Evolutionary conservation across 768 basidiomycete species (phyloP), one percentile per base, ranked within the genome.

Genomic region (Kwoniella bestiolae): DNA sequence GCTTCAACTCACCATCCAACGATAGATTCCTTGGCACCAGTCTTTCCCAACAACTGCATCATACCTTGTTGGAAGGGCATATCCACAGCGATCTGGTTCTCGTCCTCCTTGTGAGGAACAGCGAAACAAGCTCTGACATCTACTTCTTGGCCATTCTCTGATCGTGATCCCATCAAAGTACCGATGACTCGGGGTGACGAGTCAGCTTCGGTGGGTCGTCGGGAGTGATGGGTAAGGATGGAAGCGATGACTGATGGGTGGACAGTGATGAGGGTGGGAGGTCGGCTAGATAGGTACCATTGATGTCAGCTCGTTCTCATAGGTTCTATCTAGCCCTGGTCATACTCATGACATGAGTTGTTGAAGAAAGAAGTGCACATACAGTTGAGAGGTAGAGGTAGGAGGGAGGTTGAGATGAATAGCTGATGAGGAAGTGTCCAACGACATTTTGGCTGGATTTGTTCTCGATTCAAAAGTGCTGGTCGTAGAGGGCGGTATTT

Each of bases 191-290:
- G 88, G 6, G 73, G 66, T 18, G 68, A 56, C 21, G 65, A 51
- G 29, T 57, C 57, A 23, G 63, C 63, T 28, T 84, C 81, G 71
- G 90, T 88, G 44, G 87, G 89, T 66, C 92, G 87, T 18, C 95
- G 90, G 56, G 97, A 88, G 82, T 94, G 94, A 84, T 97, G 94
- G 83, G 96, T 94, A 71, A 98, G 88, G 84, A 97, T 91, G 58
- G 92, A 89, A 80, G 96, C 92, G 52, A 98, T 87, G 3, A 92
- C 93, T 56, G 92, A 90, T 12, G 95, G 94, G 79, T 94, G 92
- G 66, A 97, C 86, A 52, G 89, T 91, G 62, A 96, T 75, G 25
- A 67, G 60, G 7, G 78, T 73, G 16, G 80, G 80, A 25, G 71
- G 60, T 52, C 77, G 79, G 49, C 76, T 74, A 57, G 32, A 52